Evolutionary conservation across 768 basidiomycete genomes (phyloP).

Genomic region (Daedaleopsis nitida): DNA sequence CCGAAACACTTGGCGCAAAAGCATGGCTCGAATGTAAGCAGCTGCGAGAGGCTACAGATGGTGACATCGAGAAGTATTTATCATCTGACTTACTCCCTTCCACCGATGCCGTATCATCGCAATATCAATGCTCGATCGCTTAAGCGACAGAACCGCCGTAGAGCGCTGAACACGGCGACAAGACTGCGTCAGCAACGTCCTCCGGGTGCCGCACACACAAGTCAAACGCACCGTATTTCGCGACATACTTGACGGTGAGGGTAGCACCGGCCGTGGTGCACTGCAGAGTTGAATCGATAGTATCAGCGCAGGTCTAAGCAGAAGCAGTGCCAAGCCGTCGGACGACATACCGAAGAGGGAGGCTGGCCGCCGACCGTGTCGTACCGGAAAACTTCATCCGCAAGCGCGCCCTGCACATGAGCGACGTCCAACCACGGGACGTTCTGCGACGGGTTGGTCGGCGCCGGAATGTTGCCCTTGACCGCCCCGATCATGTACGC

Average conservation of each 20-base stretch:
- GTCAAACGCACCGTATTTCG: slow-evolving; percentile 24
- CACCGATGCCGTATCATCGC: not conserved
- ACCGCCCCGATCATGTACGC: slow-evolving; percentile 30
- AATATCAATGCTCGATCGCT: not conserved
- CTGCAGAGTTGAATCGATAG: slow-evolving; percentile 3
- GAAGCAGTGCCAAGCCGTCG: not conserved
- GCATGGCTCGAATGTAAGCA: no score
- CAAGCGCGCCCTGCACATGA: slow-evolving; percentile 28
- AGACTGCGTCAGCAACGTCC: not conserved
- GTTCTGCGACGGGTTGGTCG: slow-evolving; percentile 26
- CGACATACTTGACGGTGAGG: slow-evolving; percentile 29
- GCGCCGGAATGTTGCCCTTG: slow-evolving; percentile 30
- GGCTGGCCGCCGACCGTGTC: slow-evolving; percentile 37
- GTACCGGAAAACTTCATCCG: slow-evolving; percentile 31
- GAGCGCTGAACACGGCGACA: slow-evolving; percentile 13
- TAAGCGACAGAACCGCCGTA: slow-evolving; percentile 13
- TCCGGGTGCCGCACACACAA: not conserved
- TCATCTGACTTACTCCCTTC: no score
- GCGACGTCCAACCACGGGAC: slow-evolving; percentile 40
- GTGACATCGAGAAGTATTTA: no score
- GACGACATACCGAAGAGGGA: slow-evolving; percentile 29
- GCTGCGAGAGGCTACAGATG: no score
- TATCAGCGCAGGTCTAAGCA: not conserved
- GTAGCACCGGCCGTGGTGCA: slow-evolving; percentile 25
- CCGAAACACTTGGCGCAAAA: no score